Evolutionary conservation across 1,284 basidiomycete genomes (phyloP).

Genomic region (Ganoderma resinaceum): DNA sequence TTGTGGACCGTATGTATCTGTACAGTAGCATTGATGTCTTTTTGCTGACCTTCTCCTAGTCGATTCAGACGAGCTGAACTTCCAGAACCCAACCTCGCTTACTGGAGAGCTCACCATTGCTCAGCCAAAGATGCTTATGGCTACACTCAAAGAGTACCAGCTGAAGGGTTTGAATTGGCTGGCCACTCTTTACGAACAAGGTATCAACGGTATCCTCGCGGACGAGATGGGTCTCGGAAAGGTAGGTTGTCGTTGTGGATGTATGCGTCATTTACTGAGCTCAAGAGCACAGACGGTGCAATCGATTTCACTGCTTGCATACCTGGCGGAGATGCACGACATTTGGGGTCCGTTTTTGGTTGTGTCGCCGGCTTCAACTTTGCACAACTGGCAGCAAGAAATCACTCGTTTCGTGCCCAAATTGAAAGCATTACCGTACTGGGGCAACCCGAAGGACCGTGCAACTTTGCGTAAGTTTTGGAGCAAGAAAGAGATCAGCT

Average conservation of each 20-base stretch:
- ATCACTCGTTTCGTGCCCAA: conserved; percentile 94
- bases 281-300: conserved; percentile 85
- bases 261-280: conserved; percentile 7
- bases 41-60: conserved; percentile 57
- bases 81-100: conserved; percentile 98
- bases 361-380: conserved; percentile 95
- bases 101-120: conserved; percentile 86
- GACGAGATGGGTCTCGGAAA: conserved; percentile 99
- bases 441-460: conserved; percentile 98
- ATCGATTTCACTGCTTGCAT: conserved; percentile 96
- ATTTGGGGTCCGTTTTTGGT: conserved; percentile 99
- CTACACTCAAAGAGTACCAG: conserved; percentile 98
- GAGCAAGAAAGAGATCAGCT: conserved; percentile 98
- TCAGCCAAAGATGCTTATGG: conserved; percentile 97
- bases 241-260: conserved; percentile 48
- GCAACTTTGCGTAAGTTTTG: conserved; percentile 96
- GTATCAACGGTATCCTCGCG: conserved; percentile 97
- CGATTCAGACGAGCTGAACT: conserved; percentile 97
- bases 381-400: conserved; percentile 99
- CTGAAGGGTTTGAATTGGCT: conserved; percentile 99
- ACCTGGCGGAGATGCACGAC: conserved; percentile 96
- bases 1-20: conserved; percentile 67
- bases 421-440: conserved; percentile 96
- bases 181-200: conserved; percentile 97
- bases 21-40: no score